Conservation (phyloP, 768 basidiomycete species). For the Boletus rufocinnamomeus region DNA sequence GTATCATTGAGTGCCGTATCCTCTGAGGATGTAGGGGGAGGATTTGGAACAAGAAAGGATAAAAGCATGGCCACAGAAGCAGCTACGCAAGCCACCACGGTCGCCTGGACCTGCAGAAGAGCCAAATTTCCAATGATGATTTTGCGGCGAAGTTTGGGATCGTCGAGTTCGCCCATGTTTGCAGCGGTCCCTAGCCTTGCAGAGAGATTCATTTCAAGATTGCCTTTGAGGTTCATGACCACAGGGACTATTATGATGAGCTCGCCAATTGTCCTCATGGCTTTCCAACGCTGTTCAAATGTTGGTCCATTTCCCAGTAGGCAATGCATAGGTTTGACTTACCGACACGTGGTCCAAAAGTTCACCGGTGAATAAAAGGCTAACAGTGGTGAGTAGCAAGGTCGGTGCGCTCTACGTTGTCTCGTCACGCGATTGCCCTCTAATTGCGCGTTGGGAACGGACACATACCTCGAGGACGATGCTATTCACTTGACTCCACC, state of each 20-base stretch:
- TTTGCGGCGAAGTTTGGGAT: slow-evolving; percentile 54
- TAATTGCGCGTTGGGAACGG: neutral
- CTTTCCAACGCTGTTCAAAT: slow-evolving; percentile 72
- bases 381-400: slow-evolving; percentile 78
- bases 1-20: slow-evolving; percentile 14
- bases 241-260: slow-evolving; percentile 97
- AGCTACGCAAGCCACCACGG: slow-evolving; percentile 85
- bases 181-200: slow-evolving; percentile 94
- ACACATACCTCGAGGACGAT: slow-evolving; percentile 72
- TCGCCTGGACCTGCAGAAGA: slow-evolving; percentile 91
- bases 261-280: slow-evolving; percentile 89
- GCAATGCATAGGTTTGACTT: slow-evolving; percentile 28
- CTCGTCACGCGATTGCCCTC: slow-evolving; percentile 5
- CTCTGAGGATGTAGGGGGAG: slow-evolving; percentile 14
- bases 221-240: slow-evolving; percentile 94
- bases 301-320: slow-evolving; percentile 7
- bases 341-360: slow-evolving; percentile 87
- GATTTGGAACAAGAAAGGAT: slow-evolving; percentile 57
- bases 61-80: slow-evolving; percentile 76
- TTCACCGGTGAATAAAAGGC: slow-evolving; percentile 88
- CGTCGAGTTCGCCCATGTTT: slow-evolving; percentile 90
- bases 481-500: slow-evolving; percentile 58
- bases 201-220: slow-evolving; percentile 98
- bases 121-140: slow-evolving; percentile 82
- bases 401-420: slow-evolving; percentile 76